These are phyloP conservation scores for Ochetophila trinervis DNA, from an alignment of 306 rosid genomes.

Conservation along the genomic window DNA sequence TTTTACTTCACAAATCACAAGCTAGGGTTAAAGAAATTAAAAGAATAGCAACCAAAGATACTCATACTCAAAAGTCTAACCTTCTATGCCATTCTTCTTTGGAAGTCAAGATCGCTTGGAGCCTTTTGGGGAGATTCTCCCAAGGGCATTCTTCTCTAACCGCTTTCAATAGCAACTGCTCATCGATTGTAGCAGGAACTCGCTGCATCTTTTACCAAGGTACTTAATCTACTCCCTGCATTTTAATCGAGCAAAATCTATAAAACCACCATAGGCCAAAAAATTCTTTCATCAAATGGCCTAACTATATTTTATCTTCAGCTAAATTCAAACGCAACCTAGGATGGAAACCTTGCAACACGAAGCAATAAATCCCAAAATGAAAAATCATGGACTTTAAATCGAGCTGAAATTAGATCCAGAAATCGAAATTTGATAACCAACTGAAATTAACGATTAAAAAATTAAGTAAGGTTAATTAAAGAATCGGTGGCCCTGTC, in stretches of 20 bases:
- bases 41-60: neutral
- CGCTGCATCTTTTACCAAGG: constrained; percentile 61
- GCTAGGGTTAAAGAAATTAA: neutral
- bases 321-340: neutral
- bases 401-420: constrained; percentile 4
- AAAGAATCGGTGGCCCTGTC: neutral
- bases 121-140: constrained; percentile 84
- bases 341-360: neutral
- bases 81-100: constrained; percentile 90
- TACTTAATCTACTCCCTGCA: constrained; percentile 14
- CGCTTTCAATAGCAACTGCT: constrained; percentile 64
- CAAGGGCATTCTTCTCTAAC: constrained; percentile 78
- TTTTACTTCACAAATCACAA: neutral
- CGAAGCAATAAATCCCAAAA: neutral
- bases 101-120: constrained; percentile 61
- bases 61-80: constrained; percentile 26
- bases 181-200: constrained; percentile 53
- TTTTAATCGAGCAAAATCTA: neutral
- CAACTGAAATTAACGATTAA: neutral
- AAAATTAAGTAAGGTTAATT: neutral
- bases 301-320: too few species aligned
- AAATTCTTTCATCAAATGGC: neutral
- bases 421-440: neutral
- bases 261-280: neutral
- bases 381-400: neutral